A percentile compares a stretch with the other conserved stretches of the same genome.
phyloP scores from a whole-genome alignment of 2,329 filamentous ascomycete genomes.

The Alternaria ethzedia region DNA sequence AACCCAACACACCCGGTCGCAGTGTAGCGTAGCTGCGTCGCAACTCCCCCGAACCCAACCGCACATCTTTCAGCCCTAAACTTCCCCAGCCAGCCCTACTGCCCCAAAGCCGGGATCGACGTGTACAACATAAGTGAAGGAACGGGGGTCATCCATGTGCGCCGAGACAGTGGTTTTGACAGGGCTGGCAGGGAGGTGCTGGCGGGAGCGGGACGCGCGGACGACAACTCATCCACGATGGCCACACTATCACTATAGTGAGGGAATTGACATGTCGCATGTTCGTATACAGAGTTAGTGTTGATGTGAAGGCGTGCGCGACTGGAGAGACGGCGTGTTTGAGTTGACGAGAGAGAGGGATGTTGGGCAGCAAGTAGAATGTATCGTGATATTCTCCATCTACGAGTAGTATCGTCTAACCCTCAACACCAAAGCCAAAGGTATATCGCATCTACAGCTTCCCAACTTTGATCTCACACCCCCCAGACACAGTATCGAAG shows the following conservation, averaged over 20 bases:
- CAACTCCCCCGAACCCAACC: not conserved
- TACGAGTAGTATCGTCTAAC: not conserved
- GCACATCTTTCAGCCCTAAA: not conserved
- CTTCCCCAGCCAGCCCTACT: not conserved
- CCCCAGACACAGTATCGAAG: slow-evolving; percentile 43
- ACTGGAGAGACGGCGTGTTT: not conserved
- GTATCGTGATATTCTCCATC: not conserved
- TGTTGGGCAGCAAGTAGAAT: not conserved
- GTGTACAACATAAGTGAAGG: not conserved
- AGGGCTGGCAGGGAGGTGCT: not conserved
- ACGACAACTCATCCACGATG: not conserved
- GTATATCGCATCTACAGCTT: slow-evolving; percentile 22
- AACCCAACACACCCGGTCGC: not conserved
- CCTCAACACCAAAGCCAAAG: not conserved
- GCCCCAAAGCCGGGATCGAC: not conserved
- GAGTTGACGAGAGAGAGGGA: not conserved
- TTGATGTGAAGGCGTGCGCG: not conserved
- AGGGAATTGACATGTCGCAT: not conserved
- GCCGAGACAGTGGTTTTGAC: not conserved
- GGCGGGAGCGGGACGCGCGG: slow-evolving; percentile 1
- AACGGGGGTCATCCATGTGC: not conserved
- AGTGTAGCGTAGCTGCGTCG: not conserved
- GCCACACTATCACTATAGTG: not conserved
- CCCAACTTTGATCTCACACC: slow-evolving; percentile 42
- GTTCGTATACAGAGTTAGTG: not conserved